Evolutionary conservation across 2,329 filamentous ascomycete species (phyloP).

Genomic region (Claviceps citrina): DNA sequence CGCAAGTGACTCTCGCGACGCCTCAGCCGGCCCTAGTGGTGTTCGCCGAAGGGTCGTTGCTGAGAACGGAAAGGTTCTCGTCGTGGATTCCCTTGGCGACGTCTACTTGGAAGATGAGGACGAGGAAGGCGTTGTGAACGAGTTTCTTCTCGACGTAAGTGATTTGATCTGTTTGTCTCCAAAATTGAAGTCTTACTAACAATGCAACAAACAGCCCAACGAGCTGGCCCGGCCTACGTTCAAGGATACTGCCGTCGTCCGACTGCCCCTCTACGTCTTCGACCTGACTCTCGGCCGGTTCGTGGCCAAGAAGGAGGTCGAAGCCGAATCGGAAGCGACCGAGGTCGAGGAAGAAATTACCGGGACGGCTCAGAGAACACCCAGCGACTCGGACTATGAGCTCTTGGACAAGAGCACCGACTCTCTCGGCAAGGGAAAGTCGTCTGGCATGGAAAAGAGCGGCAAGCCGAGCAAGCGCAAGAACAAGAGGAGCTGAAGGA

Average conservation of each 20-base stretch:
- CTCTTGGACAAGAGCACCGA: conserved; percentile 46
- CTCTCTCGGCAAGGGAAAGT: conserved; percentile 35
- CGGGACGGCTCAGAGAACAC: conserved; percentile 32
- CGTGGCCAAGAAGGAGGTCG: conserved; percentile 24
- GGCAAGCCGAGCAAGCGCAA: conserved; percentile 9
- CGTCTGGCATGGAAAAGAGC: conserved; percentile 30
- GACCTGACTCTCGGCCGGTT: conserved; percentile 37
- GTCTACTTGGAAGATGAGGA: conserved; percentile 90
- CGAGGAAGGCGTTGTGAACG: conserved; percentile 67
- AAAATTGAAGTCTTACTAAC: conserved; percentile 9
- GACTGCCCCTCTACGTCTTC: conserved; percentile 62
- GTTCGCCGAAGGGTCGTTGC: conserved; percentile 77
- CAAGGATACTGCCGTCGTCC: conserved; percentile 67
- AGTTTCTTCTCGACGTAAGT: conserved; percentile 79
- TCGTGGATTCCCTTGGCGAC: conserved; percentile 82
- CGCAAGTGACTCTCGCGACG: conserved; percentile 22
- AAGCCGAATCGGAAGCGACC: conserved; percentile 23
- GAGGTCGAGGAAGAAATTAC: conserved; percentile 33
- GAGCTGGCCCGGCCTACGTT: conserved; percentile 67
- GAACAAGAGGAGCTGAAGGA: conserved; percentile 6
- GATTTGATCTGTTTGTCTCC: not conserved
- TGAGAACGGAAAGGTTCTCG: conserved; percentile 86
- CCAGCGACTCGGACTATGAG: conserved; percentile 48
- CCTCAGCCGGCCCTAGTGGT: conserved; percentile 42
- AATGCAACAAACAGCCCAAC: conserved; percentile 40